phyloP scores from a whole-genome alignment of 2,329 filamentous ascomycete genomes.

The Colletotrichum magnum region DNA sequence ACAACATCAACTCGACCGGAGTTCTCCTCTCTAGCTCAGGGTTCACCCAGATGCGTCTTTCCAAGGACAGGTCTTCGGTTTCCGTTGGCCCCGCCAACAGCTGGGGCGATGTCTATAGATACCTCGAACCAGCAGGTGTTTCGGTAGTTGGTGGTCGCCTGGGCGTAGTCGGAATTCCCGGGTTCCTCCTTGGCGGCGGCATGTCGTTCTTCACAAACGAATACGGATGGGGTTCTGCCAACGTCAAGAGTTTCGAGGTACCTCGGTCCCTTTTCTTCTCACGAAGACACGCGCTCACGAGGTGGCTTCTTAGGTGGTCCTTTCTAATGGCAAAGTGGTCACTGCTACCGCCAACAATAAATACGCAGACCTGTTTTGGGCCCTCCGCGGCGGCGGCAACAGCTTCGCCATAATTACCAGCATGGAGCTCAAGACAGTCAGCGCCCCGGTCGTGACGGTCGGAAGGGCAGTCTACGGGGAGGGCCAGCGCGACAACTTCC shows the following conservation, averaged over 20 bases:
- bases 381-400: conserved; percentile 57
- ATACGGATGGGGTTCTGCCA: conserved; percentile 46
- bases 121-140: conserved; percentile 50
- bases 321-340: conserved; percentile 61
- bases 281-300: neutral
- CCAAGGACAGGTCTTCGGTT: conserved; percentile 46
- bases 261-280: neutral
- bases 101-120: conserved; percentile 56
- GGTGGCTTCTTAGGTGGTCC: conserved; percentile 55
- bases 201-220: conserved; percentile 46
- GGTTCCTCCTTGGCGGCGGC: conserved; percentile 54
- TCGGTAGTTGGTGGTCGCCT: conserved; percentile 55
- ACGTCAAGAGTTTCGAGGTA: conserved; percentile 54
- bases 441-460: neutral
- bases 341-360: conserved; percentile 50
- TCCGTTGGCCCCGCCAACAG: conserved; percentile 53
- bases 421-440: conserved; percentile 46
- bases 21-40: conserved; percentile 24
- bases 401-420: conserved; percentile 53
- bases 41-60: conserved; percentile 28
- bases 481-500: neutral
- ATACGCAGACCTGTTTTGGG: conserved; percentile 60
- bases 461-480: neutral
- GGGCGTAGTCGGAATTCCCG: conserved; percentile 54
- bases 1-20: conserved; percentile 25